Percentiles rank a stretch among this genome's conserved stretches.
phyloP scores from a whole-genome alignment of 2,329 filamentous ascomycete genomes.

The Fusarium albosuccineum region DNA sequence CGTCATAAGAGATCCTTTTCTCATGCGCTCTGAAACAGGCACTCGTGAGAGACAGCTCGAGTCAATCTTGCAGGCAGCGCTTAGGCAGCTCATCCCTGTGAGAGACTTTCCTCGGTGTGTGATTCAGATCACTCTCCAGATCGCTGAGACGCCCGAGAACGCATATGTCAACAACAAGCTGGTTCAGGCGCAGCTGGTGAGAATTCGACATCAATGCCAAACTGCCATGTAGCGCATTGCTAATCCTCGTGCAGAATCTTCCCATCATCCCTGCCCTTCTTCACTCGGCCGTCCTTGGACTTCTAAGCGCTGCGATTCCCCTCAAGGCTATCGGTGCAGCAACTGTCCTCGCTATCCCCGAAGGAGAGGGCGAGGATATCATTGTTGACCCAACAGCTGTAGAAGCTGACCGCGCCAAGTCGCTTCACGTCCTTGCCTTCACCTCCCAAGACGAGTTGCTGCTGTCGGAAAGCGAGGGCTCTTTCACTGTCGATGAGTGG shows the following conservation, averaged over 20 bases:
- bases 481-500: conserved; percentile 83
- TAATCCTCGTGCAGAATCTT: conserved; percentile 70
- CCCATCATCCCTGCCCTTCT: conserved; percentile 84
- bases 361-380: conserved; percentile 57
- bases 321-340: conserved; percentile 79
- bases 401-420: conserved; percentile 73
- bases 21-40: conserved; percentile 56
- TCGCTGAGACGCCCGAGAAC: conserved; percentile 77
- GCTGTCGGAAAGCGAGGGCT: conserved; percentile 84
- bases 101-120: conserved; percentile 81
- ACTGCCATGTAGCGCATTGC: conserved; percentile 13
- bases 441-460: conserved; percentile 80
- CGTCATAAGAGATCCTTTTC: conserved; percentile 16
- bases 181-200: conserved; percentile 71
- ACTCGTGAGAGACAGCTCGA: conserved; percentile 87
- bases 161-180: conserved; percentile 73
- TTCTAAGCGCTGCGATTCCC: conserved; percentile 86
- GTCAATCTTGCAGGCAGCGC: conserved; percentile 76
- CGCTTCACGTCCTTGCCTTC: conserved; percentile 87
- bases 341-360: conserved; percentile 71
- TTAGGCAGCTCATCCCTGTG: conserved; percentile 80
- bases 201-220: conserved; percentile 40
- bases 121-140: conserved; percentile 85
- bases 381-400: conserved; percentile 72
- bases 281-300: conserved; percentile 81